Base-by-base conservation (phyloP, 1,284 basidiomycete species). In the Dichomitus squalens region DNA sequence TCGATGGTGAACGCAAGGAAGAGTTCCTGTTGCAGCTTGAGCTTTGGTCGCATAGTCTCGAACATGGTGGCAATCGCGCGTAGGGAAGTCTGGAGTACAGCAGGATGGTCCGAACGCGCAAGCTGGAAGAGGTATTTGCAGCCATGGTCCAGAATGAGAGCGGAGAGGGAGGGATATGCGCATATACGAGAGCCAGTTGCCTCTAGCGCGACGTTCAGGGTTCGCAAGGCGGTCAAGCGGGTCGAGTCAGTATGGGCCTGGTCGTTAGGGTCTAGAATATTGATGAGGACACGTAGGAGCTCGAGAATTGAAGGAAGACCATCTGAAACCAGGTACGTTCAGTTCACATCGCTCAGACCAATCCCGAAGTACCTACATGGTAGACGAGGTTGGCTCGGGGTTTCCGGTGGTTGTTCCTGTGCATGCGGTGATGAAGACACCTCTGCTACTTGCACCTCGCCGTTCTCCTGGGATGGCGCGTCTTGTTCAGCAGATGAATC, bases 121-220 rank as follows among this genome's bases (percentile, higher is more conserved):
- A 98, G 84, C 75, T 95, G 90, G 79, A 99, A 98, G 35, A 99
- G 85, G 69, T 92, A 95, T 73, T 97, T 96, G 82, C 96, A 98
- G 0, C 94, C 95, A 57, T 92, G 84, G 70, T 99, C 97, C 27
- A 92, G 76, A 46, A 96, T 78, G 58, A 96, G 81, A 3, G 79
- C 76, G 52, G 86, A 78, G 38, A 96, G 76, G 2, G 91, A 90
- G 3, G 90, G 86, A 68, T 89, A 95, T 29, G 81, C 77, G 44
- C 86, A 84, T 55, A 99, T 85, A 41, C 82, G 83, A 18, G 80
- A 73, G 4, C 96, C 95, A 7, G 92, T 85, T 31, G 90, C 86
- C 73, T 98, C 95, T 60, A 99, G 87, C 1, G 93, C 88, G n/a
- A 89, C 82, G 67, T 95, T 95, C 49, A 99, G 81, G 53, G 97